Conservation (phyloP, 73 alveolate genomes). For the Paramecium bursaria region DNA sequence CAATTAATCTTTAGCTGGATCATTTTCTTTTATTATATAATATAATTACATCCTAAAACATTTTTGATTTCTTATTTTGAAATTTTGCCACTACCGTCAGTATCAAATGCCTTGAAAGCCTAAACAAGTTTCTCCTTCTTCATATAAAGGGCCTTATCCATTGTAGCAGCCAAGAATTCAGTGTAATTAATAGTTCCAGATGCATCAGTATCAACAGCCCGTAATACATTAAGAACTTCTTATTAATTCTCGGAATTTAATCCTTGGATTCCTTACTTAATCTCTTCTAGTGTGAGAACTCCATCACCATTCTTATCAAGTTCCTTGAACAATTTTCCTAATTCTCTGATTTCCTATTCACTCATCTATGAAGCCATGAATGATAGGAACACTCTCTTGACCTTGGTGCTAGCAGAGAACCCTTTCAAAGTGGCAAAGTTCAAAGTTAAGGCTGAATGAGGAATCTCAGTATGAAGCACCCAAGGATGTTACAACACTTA, state of each 20-base stretch:
- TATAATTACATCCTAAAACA: conserved; percentile 60
- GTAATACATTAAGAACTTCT: conserved; percentile 46
- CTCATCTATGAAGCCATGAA: conserved; percentile 73
- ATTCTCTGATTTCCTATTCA: conserved; percentile 69
- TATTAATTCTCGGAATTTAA: conserved; percentile 60
- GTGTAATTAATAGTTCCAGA: conserved; percentile 70
- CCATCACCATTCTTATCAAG: conserved; percentile 81
- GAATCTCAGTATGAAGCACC: conserved; percentile 56
- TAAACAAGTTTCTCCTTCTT: conserved; percentile 66
- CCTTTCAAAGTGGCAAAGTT: conserved; percentile 54
- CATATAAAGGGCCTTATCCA: conserved; percentile 68
- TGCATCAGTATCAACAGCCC: conserved; percentile 73
- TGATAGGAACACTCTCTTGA: conserved; percentile 69
- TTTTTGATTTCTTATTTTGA: conserved; percentile 72
- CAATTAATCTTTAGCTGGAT: conserved; percentile 62
- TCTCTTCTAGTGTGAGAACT: conserved; percentile 75
- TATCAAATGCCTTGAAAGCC: conserved; percentile 74
- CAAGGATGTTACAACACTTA: conserved; percentile 84
- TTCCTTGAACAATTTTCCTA: conserved; percentile 72
- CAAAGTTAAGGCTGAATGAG: conserved; percentile 31
- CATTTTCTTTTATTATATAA: background rate
- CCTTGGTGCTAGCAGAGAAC: conserved; percentile 52
- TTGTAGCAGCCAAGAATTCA: conserved; percentile 73
- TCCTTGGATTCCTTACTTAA: conserved; percentile 73
- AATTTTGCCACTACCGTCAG: conserved; percentile 75